These are phyloP conservation scores for Hysterium pulicare DNA, from an alignment of 2,329 filamentous ascomycete genomes.

Conservation along the genomic window DNA sequence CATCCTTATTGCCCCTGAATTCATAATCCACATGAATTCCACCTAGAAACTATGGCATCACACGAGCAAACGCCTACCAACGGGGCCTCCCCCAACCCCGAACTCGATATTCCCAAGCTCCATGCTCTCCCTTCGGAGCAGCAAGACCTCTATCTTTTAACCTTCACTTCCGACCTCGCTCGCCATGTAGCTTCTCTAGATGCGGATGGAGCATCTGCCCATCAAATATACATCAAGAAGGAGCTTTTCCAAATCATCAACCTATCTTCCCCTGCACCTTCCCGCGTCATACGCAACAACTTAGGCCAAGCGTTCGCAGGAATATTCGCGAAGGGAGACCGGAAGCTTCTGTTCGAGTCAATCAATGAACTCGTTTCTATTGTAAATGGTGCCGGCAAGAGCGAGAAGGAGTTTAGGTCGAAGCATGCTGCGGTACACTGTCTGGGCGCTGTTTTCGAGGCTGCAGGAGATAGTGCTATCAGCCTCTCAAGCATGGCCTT, in stretches of 20 bases:
- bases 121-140: constrained; percentile 88
- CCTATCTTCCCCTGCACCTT: constrained; percentile 74
- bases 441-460: constrained; percentile 81
- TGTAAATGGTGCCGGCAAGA: constrained; percentile 66
- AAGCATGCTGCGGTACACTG: constrained; percentile 88
- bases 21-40: too few relatives aligned
- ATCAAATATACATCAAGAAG: constrained; percentile 90
- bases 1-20: too few relatives aligned
- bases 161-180: constrained; percentile 77
- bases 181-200: constrained; percentile 74
- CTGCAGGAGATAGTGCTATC: constrained; percentile 91
- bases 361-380: constrained; percentile 82
- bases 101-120: constrained; percentile 87
- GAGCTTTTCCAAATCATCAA: constrained; percentile 92
- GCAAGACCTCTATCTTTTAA: constrained; percentile 90
- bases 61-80: constrained; percentile 29
- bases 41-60: constrained; percentile 30
- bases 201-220: constrained; percentile 75
- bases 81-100: constrained; percentile 54
- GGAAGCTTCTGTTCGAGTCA: constrained; percentile 89
- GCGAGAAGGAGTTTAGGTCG: constrained; percentile 70
- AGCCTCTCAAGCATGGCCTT: constrained; percentile 74
- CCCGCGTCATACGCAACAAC: constrained; percentile 85
- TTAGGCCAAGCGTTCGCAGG: constrained; percentile 79
- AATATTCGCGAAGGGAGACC: constrained; percentile 80